These are phyloP conservation scores for Casuarina glauca DNA, from an alignment of 306 rosid genomes.

Conservation along the genomic window DNA sequence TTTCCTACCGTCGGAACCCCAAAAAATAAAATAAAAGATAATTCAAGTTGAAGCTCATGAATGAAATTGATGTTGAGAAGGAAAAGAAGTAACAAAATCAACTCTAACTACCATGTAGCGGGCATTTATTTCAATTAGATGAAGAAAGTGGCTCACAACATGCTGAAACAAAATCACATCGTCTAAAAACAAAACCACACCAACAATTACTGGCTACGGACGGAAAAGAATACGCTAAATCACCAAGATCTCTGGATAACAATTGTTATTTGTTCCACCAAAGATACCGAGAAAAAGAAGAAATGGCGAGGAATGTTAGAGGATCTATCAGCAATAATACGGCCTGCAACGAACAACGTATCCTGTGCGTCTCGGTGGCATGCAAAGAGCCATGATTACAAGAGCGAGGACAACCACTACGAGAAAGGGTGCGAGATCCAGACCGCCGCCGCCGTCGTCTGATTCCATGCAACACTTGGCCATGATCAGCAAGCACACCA, in stretches of 20 bases:
- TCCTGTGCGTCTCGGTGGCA: conserved; percentile 13
- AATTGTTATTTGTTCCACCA: background rate
- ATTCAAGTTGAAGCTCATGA: background rate
- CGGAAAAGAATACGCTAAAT: background rate
- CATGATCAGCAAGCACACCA: conserved; percentile 9
- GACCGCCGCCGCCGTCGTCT: conserved; percentile 22
- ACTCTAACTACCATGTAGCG: background rate
- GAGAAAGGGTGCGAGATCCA: conserved; percentile 14
- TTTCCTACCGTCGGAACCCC: background rate
- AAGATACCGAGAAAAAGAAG: background rate
- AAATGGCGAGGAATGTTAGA: background rate
- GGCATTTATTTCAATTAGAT: background rate
- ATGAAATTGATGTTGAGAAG: background rate
- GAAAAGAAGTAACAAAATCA: background rate
- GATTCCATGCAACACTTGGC: conserved; percentile 24
- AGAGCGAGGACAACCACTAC: conserved; percentile 31
- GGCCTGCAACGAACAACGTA: conserved; percentile 16
- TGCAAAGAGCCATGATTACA: conserved; percentile 17
- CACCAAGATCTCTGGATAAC: background rate
- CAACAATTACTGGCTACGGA: no score
- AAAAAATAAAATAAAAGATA: background rate
- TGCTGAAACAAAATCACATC: background rate
- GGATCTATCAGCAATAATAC: background rate
- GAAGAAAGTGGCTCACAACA: background rate
- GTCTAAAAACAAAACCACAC: no score